Evolutionary conservation across 345 rosid species (phyloP), one percentile per base, ranked within the genome.

Genomic region (Corymbia maculata): DNA sequence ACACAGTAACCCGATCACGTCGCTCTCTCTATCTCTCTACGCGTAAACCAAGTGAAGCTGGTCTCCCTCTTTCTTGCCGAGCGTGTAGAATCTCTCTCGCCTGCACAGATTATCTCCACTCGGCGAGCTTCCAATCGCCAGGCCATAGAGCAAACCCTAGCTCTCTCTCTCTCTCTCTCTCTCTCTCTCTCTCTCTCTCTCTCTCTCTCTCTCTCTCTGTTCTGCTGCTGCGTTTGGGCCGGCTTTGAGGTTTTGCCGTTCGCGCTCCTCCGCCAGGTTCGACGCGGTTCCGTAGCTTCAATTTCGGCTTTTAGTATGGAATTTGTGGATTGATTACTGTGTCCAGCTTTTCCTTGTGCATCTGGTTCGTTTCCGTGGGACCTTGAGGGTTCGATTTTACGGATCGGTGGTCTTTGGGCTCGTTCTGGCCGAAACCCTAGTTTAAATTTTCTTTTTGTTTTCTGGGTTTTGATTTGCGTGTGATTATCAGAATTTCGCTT

Each of bases 31-130:
- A 21, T 17, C 44, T 6, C 26, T 19, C 47, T 17, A 9, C 4
- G 47, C 80, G 17, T 70, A 70, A 70, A 0, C 47, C 47, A 70
- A 70, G 80, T 24, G 26, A 70, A 70, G 80, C 7, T 36, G 80
- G 26, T 36, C 22, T 16, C 44, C 3, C 42, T 7, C 79, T 14
- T 6, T 32, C 45, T 32, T 42, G n/a, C 19, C 79, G 79, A n/a
- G 42, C 80, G 80, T 0, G 89, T 87, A 88, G 87, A 89, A 91
- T 91, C 87, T 66, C 55, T 17, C 57, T 52, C 24, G 53, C 94
- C 14, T 36, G 24, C 4, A 7, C 75, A 15, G 42, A 66, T 66
- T 66, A 19, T 30, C 21, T 66, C 16, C 42, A 66, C 75, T 66
- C 42, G 79, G 79, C 42, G 3, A 66, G 42, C 42, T 64, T n/a